A percentile compares a stretch with the other conserved stretches of the same genome.
Conservation (phyloP, 768 basidiomycete genomes). For the Phylloporus sp. region DNA sequence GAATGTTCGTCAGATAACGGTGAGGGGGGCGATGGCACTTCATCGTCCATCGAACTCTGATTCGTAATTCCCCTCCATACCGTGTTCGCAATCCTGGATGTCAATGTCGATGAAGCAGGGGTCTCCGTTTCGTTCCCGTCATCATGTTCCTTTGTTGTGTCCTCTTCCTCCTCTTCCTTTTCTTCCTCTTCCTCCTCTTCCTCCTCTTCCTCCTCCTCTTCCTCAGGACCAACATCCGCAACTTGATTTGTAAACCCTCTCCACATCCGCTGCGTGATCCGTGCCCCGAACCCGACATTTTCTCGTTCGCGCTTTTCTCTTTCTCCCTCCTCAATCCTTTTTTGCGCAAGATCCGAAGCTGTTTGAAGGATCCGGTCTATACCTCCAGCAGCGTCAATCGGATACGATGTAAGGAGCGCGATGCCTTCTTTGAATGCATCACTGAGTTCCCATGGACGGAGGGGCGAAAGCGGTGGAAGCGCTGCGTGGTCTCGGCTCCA, state of each 20-base stretch:
- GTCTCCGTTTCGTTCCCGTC: conserved; percentile 48
- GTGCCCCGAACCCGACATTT: conserved; percentile 47
- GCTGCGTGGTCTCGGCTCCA: conserved; percentile 48
- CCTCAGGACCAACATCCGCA: conserved; percentile 29
- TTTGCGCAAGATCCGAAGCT: conserved; percentile 55
- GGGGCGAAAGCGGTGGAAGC: conserved; percentile 39
- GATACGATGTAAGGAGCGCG: conserved; percentile 60
- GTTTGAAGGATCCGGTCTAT: conserved; percentile 68
- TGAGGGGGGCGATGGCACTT: conserved; percentile 40
- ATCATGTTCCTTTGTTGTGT: conserved; percentile 27
- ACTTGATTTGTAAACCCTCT: conserved; percentile 59
- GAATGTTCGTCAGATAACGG: conserved; percentile 31
- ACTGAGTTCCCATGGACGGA: conserved; percentile 48
- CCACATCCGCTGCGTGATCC: conserved; percentile 62
- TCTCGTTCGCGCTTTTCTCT: conserved; percentile 29
- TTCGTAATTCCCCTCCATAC: conserved; percentile 79
- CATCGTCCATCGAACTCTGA: conserved; percentile 66
- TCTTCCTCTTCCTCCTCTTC: conserved; percentile 33
- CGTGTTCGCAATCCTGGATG: conserved; percentile 54
- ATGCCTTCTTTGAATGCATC: conserved; percentile 69
- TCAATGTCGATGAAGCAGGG: conserved; percentile 35
- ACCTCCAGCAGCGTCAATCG: conserved; percentile 62
- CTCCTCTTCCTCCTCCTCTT: conserved; percentile 31
- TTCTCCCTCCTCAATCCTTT: conserved; percentile 40
- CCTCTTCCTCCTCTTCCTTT: conserved; percentile 32